Base-by-base conservation (phyloP, 352 stramenopile genomes). In the Pythium graminicola region DNA sequence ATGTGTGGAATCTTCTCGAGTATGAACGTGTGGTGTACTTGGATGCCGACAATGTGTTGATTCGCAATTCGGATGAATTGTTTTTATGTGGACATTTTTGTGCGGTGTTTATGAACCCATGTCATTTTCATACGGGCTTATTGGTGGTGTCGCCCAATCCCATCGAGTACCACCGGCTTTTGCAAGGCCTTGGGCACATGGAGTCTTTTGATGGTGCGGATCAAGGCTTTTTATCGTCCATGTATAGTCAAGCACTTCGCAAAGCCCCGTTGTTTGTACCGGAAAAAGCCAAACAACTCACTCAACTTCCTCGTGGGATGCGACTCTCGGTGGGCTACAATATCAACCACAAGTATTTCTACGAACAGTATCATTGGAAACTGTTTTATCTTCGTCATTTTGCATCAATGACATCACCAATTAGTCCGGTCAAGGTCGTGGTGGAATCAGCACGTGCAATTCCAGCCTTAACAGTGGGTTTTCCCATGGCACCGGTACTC, bases 321-420 rank as follows among this genome's bases (percentile, higher is more conserved):
- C 72, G 83, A 29, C 65, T 95, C 8, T 74, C 82, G 5, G 84
- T 95, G 42, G 81, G 80, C 17, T 95, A 93, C 66, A 95, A 95
- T 57, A 93, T 93, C 69, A 93, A 95, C 66, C 82, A 95, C 72
- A 93, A 93, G 70, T 95, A 89, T 55, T 91, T 84, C 50, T 92
- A 89, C 61, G 82, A 93, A 47, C 79, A 91, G 67, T 93, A 93
- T 60, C 73, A 93, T 62, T 93, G 82, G 82, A 93, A 89, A 59
- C 53, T 95, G 11, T 95, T 89, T 45, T 90, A 87, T 47, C 56
- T 89, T 45, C 72, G 72, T 11, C 82, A 92, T 54, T 93, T 93
- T 54, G 80, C 81, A 23, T 89, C 80, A 23, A 89, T 95, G 76
- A 92, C 83, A 49, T 92, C 81, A 17, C 75, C 80, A 2, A 89